Percentiles rank a stretch among this genome's conserved stretches.
Conservation (phyloP, 129 eudicot species). For the Pseudognaphalium luteoalbum region DNA sequence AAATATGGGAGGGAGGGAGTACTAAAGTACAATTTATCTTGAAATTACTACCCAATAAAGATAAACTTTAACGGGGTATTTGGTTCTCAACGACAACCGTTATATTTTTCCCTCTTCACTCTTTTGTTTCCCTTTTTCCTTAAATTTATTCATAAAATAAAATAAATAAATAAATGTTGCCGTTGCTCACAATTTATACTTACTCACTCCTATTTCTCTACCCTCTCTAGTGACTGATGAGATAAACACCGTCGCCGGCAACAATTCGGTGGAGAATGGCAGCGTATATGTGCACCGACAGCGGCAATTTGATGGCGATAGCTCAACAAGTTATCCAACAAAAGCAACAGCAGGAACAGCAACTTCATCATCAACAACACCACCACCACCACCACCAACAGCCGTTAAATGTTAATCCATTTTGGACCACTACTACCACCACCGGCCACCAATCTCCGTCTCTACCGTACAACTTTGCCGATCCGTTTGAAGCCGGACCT, state of each 20-base stretch:
- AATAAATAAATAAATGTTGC: background rate
- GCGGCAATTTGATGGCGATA: conserved; percentile 98
- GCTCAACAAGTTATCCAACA: conserved; percentile 97
- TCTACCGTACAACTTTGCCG: conserved; percentile 46
- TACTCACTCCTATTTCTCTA: background rate
- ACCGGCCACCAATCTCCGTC: conserved; percentile 51
- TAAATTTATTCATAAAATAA: too few relatives aligned
- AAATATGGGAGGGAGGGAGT: too few relatives aligned
- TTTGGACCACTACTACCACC: conserved; percentile 37
- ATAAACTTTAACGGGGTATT: conserved; percentile 20
- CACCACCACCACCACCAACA: conserved; percentile 55
- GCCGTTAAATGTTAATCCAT: conserved; percentile 46
- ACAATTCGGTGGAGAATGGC: conserved; percentile 68
- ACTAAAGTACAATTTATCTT: too few relatives aligned
- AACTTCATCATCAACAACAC: conserved; percentile 42
- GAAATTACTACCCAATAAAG: conserved; percentile 3
- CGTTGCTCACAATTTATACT: conserved; percentile 31
- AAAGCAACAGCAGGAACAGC: conserved; percentile 86
- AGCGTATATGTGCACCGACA: conserved; percentile 94
- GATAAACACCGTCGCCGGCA: conserved; percentile 36
- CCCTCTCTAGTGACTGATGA: conserved; percentile 37
- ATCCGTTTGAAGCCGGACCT: conserved; percentile 58
- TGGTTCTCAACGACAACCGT: conserved; percentile 19
- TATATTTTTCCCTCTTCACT: conserved; percentile 35
- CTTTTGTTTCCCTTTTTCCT: background rate